Base-by-base conservation (phyloP, 768 basidiomycete species). In the Phylloporus arenicola region DNA sequence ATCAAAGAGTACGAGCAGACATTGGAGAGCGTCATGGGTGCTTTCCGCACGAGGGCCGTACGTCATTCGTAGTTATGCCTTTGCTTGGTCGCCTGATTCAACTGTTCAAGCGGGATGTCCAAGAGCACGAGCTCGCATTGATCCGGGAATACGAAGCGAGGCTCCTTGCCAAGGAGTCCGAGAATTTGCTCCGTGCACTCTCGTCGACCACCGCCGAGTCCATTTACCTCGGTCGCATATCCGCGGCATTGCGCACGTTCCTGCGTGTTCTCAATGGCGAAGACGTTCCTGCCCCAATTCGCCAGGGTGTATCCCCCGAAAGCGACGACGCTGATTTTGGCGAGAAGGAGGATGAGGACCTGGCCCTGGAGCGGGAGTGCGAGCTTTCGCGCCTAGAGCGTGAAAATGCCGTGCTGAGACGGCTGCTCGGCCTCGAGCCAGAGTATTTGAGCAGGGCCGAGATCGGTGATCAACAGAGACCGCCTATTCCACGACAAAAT, bases 1-100 rank as follows among this genome's bases (percentile, higher is more conserved):
- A 85, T 98, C 60, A 93, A 93, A 61, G 96, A 99, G 65, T 98
- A 96, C 62, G 96, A 99, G 65, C 88, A 91, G 63, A 97, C 95
- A 1, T 72, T 99, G 29, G 96, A 99, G 68, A 88, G 79, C 7
- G 82, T 98, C 39, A 99, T 99, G 96, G 81, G 84, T 76, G 61
- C 70, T 25, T 99, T 99, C 70, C 78, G 96, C 50, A 87, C 83
- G 51, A 82, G 90, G 42, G 95, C 96, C 29, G 95, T 97, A 67
- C 52, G 90, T 81, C 43, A 49, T 38, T 19, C 19, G 24, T 29
- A 17, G n/a, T 19, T 43, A 4, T 17, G n/a, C 24, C 34, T 19
- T 29, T 43, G 29, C n/a, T 48, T 38, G 17, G 14, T 43, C 45
- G 31, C 13, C 38, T 22, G 44, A 45, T n/a, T 20, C 22, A 29